A percentile compares a stretch with the other conserved stretches of the same genome.
Conservation (phyloP, 1,139 yeast species). For the Yamadazyma atlantica region DNA sequence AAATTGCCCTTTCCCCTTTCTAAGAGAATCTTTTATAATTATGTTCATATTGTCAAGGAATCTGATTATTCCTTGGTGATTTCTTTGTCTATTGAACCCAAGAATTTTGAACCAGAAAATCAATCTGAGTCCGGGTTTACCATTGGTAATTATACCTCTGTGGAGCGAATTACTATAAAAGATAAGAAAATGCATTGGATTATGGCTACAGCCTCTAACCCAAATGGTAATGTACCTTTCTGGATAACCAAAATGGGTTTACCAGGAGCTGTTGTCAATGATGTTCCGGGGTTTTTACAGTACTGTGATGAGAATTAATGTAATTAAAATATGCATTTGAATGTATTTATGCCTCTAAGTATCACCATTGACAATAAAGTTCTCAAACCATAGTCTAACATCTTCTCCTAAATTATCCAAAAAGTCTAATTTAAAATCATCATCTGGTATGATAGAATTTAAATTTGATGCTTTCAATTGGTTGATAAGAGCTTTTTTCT, state of each 20-base stretch:
- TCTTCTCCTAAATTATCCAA: constrained; percentile 47
- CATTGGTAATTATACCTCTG: constrained; percentile 53
- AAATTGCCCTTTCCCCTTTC: constrained; percentile 50
- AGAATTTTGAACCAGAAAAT: constrained; percentile 14
- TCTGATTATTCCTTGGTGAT: constrained; percentile 10
- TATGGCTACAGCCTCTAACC: constrained; percentile 64
- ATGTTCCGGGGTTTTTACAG: constrained; percentile 61
- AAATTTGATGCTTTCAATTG: constrained; percentile 14
- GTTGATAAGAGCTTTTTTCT: constrained; percentile 12
- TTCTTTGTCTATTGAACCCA: constrained; percentile 15
- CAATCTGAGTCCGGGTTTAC: constrained; percentile 22
- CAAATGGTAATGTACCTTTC: constrained; percentile 66
- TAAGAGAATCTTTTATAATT: constrained; percentile 57
- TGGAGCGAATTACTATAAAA: constrained; percentile 51
- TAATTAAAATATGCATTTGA: not conserved
- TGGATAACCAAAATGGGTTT: constrained; percentile 60
- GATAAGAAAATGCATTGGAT: constrained; percentile 53
- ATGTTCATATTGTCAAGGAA: constrained; percentile 39
- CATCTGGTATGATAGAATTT: constrained; percentile 14
- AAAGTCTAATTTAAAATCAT: constrained; percentile 35
- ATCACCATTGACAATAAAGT: constrained; percentile 22
- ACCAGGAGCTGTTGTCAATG: constrained; percentile 59
- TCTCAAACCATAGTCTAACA: constrained; percentile 43
- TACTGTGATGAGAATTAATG: constrained; percentile 34
- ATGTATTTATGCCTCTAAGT: too few species aligned